Conservation (phyloP, 495 filamentous ascomycete genomes). For the Neurospora tetraspora region DNA sequence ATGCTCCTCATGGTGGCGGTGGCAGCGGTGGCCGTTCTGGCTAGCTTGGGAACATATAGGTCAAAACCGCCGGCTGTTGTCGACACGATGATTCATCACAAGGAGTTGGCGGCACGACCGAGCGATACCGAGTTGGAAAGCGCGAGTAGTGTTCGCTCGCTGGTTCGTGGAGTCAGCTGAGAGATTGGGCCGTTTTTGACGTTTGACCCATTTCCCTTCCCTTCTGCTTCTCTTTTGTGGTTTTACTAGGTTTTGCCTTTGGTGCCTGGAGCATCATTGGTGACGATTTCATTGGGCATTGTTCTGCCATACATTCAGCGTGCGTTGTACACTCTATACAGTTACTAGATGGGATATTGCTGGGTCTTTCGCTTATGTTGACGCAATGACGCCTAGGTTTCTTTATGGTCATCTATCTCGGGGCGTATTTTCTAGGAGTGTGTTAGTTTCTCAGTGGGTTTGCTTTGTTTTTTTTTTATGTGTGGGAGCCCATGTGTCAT, state of each 20-base stretch:
- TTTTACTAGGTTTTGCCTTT: neutral
- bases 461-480: neutral
- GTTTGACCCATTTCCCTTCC: neutral
- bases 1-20: slow-evolving; percentile 18
- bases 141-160: slow-evolving; percentile 10
- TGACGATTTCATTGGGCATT: neutral
- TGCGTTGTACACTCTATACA: neutral
- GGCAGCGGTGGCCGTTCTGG: slow-evolving; percentile 17
- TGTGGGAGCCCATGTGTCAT: neutral
- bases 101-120: slow-evolving; percentile 7
- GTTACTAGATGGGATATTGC: neutral
- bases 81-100: slow-evolving; percentile 15
- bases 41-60: slow-evolving; percentile 16
- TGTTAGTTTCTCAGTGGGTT: neutral
- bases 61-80: slow-evolving; percentile 9
- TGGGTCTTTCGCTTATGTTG: neutral
- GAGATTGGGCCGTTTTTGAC: neutral
- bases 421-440: neutral
- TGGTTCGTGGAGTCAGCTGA: slow-evolving; percentile 1
- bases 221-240: neutral
- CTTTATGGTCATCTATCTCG: neutral
- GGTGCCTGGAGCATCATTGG: neutral
- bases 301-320: neutral
- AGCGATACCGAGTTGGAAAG: slow-evolving; percentile 19
- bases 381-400: neutral